These are phyloP conservation scores for Cladobotryum protrusum DNA, from an alignment of 2,329 filamentous ascomycete species.

Conservation along the genomic window DNA sequence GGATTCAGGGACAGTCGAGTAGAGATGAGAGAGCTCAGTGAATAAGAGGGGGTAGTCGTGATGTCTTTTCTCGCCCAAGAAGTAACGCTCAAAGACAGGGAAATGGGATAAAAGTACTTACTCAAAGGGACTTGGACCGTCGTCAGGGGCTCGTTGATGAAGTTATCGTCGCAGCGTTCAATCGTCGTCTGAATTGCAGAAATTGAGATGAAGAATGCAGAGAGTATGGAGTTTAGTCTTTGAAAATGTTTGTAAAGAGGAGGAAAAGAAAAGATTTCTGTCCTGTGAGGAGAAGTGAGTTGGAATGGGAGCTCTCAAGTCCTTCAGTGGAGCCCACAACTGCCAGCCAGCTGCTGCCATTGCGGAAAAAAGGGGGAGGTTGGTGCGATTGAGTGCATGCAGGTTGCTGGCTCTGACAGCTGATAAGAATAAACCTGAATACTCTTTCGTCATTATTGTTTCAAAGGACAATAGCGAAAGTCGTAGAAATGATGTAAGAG, in stretches of 20 bases:
- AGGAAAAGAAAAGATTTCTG: slow-evolving; percentile 1
- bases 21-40: too few species aligned
- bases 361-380: not conserved
- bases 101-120: not conserved
- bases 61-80: too few species aligned
- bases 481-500: too few species aligned
- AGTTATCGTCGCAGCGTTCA: not conserved
- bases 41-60: not conserved
- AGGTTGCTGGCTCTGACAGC: too few species aligned
- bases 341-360: slow-evolving; percentile 10
- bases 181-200: not conserved
- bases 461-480: too few species aligned
- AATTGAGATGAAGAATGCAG: not conserved
- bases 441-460: too few species aligned
- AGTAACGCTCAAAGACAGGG: too few species aligned
- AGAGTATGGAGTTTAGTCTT: not conserved
- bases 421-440: too few species aligned
- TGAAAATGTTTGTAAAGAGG: not conserved
- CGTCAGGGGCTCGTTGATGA: not conserved
- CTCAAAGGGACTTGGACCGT: slow-evolving; percentile 1
- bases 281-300: not conserved
- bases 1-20: too few species aligned
- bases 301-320: too few species aligned
- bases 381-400: not conserved
- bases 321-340: not conserved